Evolutionary conservation across 768 basidiomycete genomes (phyloP), one percentile per base, ranked within the genome.

Genomic region (Xerocomellus amylosporus): DNA sequence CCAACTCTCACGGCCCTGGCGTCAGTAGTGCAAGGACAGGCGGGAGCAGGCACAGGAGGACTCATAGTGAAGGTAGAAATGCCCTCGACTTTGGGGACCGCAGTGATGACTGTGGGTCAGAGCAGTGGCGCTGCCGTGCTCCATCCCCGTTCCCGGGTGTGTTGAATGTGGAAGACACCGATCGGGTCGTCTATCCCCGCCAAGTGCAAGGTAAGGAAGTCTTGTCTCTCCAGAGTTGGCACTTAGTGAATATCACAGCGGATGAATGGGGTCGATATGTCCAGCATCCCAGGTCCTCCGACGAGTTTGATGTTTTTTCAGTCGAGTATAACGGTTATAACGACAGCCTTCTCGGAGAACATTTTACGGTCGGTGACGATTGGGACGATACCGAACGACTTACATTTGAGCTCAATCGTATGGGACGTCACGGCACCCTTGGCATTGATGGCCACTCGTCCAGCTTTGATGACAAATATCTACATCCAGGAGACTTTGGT

Each of bases 1-100:
- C 36, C 43, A 24, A 37, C 12, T 52, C 56, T 24, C 51, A 34
- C 37, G 39, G 17, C 13, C 37, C 46, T 19, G 48, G 54, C 14
- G 24, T 48, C 26, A 38, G 26, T 19, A 34, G 17, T 36, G 36
- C 53, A 24, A 54, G 34, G 33, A 10, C 26, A 31, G 24, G 54
- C 6, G 40, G 34, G 5, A 81, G 76, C 60, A 78, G 77, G 71
- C 74, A 86, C 55, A 74, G 82, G 17, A 76, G 72, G 34, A 73
- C 76, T 10, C 67, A 71, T 57, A 71, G 74, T 38, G 77, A 83
- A 66, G 72, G 73, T 26, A 72, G 76, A 46, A 68, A 77, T 34
- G 68, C 74, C 14, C 67, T 74, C 22, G 73, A 77, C 50, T 69
- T 75, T 17, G 68, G 61, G 17, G 53, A 64, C 33, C 62, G 65